A percentile compares a stretch with the other conserved stretches of the same genome.
These are phyloP conservation scores for Nigrospora oryzae DNA, from an alignment of 2,329 filamentous ascomycete species.

Conservation along the genomic window DNA sequence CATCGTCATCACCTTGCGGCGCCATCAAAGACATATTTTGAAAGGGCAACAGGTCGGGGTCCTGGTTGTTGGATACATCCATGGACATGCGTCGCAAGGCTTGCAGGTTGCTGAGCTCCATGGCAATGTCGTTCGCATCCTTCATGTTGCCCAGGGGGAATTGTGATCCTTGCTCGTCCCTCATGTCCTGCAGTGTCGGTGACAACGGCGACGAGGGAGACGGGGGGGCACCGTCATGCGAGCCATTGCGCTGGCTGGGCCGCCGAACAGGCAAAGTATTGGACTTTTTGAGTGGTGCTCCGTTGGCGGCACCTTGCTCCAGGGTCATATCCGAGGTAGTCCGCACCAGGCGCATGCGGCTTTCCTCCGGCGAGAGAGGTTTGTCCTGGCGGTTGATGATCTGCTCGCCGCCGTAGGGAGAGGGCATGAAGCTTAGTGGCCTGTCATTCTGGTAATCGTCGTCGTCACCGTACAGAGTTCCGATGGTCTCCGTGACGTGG, in stretches of 20 bases:
- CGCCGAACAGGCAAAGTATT: constrained; percentile 31
- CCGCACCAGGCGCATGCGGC: constrained; percentile 32
- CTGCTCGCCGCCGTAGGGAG: constrained; percentile 45
- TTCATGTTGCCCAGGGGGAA: constrained; percentile 87
- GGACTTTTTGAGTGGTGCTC: constrained; percentile 26
- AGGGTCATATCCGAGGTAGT: constrained; percentile 35
- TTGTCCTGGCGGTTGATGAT: constrained; percentile 26
- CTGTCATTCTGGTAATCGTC: constrained; percentile 50
- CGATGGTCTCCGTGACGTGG: constrained; percentile 91
- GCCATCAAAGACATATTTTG: constrained; percentile 55
- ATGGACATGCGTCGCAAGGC: constrained; percentile 89
- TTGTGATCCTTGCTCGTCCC: constrained; percentile 55
- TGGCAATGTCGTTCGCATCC: constrained; percentile 78
- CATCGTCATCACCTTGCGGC: constrained; percentile 66
- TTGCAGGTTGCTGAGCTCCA: constrained; percentile 87
- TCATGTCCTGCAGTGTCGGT: constrained; percentile 45
- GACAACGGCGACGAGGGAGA: constrained; percentile 19
- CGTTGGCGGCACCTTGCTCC: too few relatives aligned
- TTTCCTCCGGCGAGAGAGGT: constrained; percentile 25
- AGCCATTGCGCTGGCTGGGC: constrained; percentile 29
- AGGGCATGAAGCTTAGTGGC: constrained; percentile 67
- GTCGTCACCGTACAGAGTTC: constrained; percentile 77
- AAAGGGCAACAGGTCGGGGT: constrained; percentile 71
- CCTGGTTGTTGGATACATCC: constrained; percentile 69
- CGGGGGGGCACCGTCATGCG: constrained; percentile 26